Base-by-base conservation (phyloP, 2,329 filamentous ascomycete species). In the Didymellaceae sp. region DNA sequence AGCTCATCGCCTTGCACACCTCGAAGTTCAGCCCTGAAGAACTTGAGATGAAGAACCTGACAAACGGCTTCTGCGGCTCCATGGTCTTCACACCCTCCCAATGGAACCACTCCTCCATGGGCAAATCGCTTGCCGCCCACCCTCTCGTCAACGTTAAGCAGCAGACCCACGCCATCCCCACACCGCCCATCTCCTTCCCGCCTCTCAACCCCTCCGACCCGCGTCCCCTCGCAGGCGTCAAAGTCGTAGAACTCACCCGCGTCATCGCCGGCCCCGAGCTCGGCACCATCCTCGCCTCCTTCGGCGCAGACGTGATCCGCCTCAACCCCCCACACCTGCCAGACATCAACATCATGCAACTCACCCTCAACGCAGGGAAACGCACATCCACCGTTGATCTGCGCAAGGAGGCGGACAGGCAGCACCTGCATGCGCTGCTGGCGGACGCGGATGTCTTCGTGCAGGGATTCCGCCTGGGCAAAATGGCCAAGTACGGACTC, bases 401-500 rank as follows among this genome's bases (percentile, higher is more conserved):
- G 13, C 53, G 59, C 26, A 76, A 77, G 17, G 18, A 44, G 6
- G 41, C 44, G 5, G 58, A 58, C 14, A 66, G 65, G 22, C 57
- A 61, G 2, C 61, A 74, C 4, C 59, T 80, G 1, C 62, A 63
- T 5, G 57, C 63, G 2, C 71, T 82, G 0, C 57, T 82, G 14
- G 58, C 58, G 5, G 76, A 79, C 3, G 78, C 75, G 3, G 81
- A 84, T 55, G 75, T 82, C 38, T 75, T 82, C 45, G 59, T 83
- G 24, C 75, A 82, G 43, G 81, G 80, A 10, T 83, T 79, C 70
- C 73, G 81, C 7, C 73, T 74, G 7, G 74, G 74, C 6, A 70
- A 73, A 8, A 68, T 84, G 38, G 68, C 71, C 26, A 68, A 71
- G 20, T 71, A 68, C n/a, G 77, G 77, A 0, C 68, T 78, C 13